Conservation (phyloP, 169 alveolate genomes). For the Theileria equi region DNA sequence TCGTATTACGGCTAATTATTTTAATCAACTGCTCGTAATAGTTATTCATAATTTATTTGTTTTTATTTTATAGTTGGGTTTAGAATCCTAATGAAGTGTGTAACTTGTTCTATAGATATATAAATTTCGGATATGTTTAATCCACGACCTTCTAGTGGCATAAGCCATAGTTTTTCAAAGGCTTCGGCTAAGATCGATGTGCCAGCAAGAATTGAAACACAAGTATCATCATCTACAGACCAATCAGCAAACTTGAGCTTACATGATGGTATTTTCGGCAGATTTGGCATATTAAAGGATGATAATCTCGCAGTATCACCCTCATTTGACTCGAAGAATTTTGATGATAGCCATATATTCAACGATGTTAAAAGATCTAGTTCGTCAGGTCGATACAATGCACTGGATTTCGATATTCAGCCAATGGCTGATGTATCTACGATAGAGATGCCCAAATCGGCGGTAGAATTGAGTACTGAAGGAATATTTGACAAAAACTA, state of each 20-base stretch:
- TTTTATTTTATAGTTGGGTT: not conserved
- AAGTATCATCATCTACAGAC: not conserved
- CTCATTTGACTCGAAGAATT: too few species aligned
- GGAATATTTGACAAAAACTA: conserved; percentile 38
- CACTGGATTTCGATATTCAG: not conserved
- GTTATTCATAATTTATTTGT: not conserved
- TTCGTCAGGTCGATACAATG: too few species aligned
- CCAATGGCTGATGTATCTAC: too few species aligned
- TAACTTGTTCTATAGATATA: not conserved
- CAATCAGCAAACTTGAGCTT: not conserved
- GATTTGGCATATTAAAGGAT: too few species aligned
- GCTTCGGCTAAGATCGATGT: conserved; percentile 17
- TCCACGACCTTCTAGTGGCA: conserved; percentile 65
- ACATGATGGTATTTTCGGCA: not conserved
- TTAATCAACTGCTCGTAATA: not conserved
- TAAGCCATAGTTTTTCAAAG: conserved; percentile 52
- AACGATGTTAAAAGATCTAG: too few species aligned
- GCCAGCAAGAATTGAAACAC: not conserved
- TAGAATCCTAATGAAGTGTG: not conserved
- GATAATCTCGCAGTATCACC: too few species aligned
- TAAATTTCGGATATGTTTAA: conserved; percentile 33
- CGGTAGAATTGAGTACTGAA: conserved; percentile 21
- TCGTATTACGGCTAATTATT: not conserved
- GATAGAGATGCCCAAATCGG: conserved; percentile 21
- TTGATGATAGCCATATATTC: too few species aligned